Percentiles rank a stretch among this genome's conserved stretches.
Conservation (phyloP, 116 monocot genomes). For the Posidonia oceanica region DNA sequence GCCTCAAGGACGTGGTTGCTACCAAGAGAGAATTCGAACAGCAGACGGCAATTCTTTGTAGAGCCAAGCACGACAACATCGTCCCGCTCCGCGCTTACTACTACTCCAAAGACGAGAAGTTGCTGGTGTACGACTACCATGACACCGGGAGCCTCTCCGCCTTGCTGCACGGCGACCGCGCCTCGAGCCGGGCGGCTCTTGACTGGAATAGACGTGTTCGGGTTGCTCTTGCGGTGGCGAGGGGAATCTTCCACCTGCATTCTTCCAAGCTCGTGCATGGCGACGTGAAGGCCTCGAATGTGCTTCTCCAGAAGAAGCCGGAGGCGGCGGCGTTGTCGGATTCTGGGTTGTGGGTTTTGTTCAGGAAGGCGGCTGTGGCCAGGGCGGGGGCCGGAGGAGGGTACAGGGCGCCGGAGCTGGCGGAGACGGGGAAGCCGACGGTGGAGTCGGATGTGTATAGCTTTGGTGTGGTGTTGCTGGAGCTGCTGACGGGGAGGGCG, state of each 20-base stretch:
- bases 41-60: conserved; percentile 30
- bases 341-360: conserved; percentile 5
- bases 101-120: conserved; percentile 72
- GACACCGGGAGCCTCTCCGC: conserved; percentile 19
- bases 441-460: conserved; percentile 45
- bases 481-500: conserved; percentile 22
- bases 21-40: conserved; percentile 51
- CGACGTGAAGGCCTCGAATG: conserved; percentile 24
- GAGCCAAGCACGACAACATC: conserved; percentile 22
- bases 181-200: neutral
- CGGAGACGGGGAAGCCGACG: conserved; percentile 6
- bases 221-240: conserved; percentile 15
- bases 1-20: conserved; percentile 52
- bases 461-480: conserved; percentile 46
- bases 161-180: conserved; percentile 9
- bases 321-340: conserved; percentile 12
- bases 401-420: conserved; percentile 20
- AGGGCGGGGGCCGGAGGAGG: neutral
- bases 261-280: conserved; percentile 13
- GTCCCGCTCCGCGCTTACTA: conserved; percentile 58
- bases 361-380: neutral
- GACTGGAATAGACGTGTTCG: conserved; percentile 10
- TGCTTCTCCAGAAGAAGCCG: conserved; percentile 13
- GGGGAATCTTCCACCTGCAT: conserved; percentile 18
- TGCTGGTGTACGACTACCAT: conserved; percentile 67